Evolutionary conservation across 768 basidiomycete genomes (phyloP).

Genomic region (Cystofilobasidium bisporidii): DNA sequence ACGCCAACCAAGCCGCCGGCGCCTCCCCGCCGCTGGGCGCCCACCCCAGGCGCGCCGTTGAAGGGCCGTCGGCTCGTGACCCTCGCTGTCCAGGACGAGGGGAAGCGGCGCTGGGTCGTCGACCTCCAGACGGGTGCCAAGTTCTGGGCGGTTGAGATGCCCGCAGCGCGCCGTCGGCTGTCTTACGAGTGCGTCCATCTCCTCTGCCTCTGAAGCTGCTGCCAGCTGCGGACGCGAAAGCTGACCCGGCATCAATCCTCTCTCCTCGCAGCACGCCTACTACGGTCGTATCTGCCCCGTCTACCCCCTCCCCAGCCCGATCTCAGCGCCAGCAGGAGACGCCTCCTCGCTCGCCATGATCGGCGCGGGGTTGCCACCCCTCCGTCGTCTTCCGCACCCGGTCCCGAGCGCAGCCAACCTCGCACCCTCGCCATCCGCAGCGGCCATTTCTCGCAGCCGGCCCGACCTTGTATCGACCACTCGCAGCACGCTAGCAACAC

Average conservation of each 20-base stretch:
- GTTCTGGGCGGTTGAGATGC: constrained; percentile 5
- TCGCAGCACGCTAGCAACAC: no score
- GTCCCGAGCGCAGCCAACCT: no score
- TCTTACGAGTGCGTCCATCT: no score
- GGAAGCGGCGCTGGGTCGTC: background rate
- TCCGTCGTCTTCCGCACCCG: no score
- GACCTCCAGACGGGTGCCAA: background rate
- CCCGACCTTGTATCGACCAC: no score
- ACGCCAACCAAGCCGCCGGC: background rate
- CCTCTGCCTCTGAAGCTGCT: no score
- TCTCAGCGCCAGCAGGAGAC: background rate
- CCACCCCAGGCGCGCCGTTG: background rate
- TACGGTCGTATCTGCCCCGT: background rate
- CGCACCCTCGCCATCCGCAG: no score
- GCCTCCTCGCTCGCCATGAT: background rate
- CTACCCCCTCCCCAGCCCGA: background rate
- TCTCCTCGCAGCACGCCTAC: no score
- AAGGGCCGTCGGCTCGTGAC: background rate
- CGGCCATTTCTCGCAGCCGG: no score
- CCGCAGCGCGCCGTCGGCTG: background rate
- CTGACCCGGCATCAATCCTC: no score
- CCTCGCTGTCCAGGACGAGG: background rate
- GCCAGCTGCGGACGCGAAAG: no score
- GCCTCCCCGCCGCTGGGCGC: background rate
- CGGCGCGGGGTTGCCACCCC: no score